These are phyloP conservation scores for Gymnopilus junonius DNA, from an alignment of 768 basidiomycete genomes.

Conservation along the genomic window DNA sequence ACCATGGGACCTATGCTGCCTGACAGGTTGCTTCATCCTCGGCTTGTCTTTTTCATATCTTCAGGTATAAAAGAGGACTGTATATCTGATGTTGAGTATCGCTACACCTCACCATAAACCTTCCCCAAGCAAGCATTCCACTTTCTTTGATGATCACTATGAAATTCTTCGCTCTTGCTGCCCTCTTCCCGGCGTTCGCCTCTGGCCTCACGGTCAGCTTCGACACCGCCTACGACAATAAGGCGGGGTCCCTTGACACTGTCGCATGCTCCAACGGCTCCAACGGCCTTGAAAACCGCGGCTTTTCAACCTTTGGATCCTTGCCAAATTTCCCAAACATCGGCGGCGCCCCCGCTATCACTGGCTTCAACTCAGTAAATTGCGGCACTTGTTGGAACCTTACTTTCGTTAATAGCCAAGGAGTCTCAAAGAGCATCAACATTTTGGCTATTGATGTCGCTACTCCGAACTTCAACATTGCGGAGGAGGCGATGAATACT, in stretches of 20 bases:
- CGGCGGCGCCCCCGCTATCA: slow-evolving; percentile 56
- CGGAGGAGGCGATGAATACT: slow-evolving; percentile 55
- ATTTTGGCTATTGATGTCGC: slow-evolving; percentile 59
- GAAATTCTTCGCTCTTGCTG: slow-evolving; percentile 33
- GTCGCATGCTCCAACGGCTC: slow-evolving; percentile 54
- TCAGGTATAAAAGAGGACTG: background rate
- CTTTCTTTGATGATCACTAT: slow-evolving; percentile 24
- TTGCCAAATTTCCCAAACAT: slow-evolving; percentile 65
- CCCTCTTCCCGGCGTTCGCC: slow-evolving; percentile 27
- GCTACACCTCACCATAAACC: background rate
- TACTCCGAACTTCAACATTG: slow-evolving; percentile 50
- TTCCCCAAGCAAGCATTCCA: background rate
- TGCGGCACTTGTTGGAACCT: slow-evolving; percentile 69
- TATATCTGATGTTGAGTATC: background rate
- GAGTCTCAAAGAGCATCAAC: slow-evolving; percentile 41
- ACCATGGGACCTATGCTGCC: background rate
- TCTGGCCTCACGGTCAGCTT: slow-evolving; percentile 39
- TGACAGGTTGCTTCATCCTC: background rate
- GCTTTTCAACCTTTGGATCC: slow-evolving; percentile 51
- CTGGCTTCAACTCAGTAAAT: slow-evolving; percentile 51
- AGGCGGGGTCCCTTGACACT: slow-evolving; percentile 37
- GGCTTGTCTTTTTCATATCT: background rate
- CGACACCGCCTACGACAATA: slow-evolving; percentile 56
- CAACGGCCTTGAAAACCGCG: slow-evolving; percentile 50
- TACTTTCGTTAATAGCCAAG: slow-evolving; percentile 42